Conservation (phyloP, 164 flowering plant genomes). For the Kalanchoe fedtschenkoi region DNA sequence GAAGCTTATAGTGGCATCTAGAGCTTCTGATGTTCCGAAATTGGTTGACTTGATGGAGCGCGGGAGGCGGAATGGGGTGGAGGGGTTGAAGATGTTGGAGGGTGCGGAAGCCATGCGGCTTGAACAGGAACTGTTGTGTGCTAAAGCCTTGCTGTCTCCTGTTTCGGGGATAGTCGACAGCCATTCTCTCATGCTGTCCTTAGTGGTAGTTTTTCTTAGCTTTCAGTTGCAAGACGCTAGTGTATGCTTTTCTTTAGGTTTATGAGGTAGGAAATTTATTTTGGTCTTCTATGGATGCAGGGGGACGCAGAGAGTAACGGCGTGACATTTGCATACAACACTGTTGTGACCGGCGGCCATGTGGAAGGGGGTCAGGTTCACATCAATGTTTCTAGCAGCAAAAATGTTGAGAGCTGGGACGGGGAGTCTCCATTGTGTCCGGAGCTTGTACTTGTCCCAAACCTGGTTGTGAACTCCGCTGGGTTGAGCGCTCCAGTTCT, state of each 20-base stretch:
- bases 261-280: conserved; percentile 18
- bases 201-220: conserved; percentile 41
- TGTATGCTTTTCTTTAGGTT: background rate
- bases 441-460: conserved; percentile 52
- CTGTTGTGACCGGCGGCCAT: conserved; percentile 62
- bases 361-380: conserved; percentile 28
- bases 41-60: conserved; percentile 34
- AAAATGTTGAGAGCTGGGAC: conserved; percentile 33
- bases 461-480: conserved; percentile 64
- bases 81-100: conserved; percentile 61
- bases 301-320: conserved; percentile 75
- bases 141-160: conserved; percentile 69
- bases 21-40: conserved; percentile 45
- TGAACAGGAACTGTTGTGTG: conserved; percentile 71
- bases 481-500: conserved; percentile 65
- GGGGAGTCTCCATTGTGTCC: conserved; percentile 28
- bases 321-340: conserved; percentile 57
- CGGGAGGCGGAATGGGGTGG: conserved; percentile 69
- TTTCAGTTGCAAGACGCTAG: background rate
- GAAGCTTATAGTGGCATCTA: conserved; percentile 81
- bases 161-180: conserved; percentile 70
- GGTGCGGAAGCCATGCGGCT: conserved; percentile 59
- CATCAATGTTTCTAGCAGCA: conserved; percentile 46
- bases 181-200: conserved; percentile 77
- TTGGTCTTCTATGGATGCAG: conserved; percentile 38